phyloP scores from a whole-genome alignment of 225 moss, liverwort and hornwort species.

The Pseudoscleropodium purum region DNA sequence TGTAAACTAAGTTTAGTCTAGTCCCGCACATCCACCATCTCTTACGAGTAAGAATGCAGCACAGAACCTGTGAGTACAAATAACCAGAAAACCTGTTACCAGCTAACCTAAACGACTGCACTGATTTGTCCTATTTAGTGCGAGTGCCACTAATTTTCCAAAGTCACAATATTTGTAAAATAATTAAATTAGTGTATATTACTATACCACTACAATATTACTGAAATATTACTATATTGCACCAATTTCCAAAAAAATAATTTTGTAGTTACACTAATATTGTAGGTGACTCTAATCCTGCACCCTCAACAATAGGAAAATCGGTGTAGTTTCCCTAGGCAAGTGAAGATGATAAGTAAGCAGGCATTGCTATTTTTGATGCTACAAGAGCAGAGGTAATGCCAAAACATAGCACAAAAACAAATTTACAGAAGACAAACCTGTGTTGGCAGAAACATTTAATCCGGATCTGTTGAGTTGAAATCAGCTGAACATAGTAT shows the following conservation, averaged over 20 bases:
- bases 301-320: not conserved
- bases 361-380: not conserved
- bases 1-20: not conserved
- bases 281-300: not conserved
- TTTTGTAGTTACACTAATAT: not conserved
- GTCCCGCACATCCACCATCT: constrained; percentile 2
- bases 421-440: not conserved
- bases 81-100: not conserved
- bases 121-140: not conserved
- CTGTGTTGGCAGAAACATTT: not conserved
- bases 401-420: not conserved
- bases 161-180: not conserved
- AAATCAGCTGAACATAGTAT: constrained; percentile 60
- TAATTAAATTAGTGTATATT: not conserved
- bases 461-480: not conserved
- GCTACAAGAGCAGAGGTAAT: not conserved
- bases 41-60: not conserved
- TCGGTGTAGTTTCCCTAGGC: not conserved
- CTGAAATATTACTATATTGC: not conserved
- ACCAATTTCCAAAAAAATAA: not conserved
- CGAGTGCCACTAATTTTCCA: not conserved
- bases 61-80: not conserved
- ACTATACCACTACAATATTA: not conserved
- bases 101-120: not conserved
- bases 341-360: not conserved